Evolutionary conservation across 2,329 filamentous ascomycete species (phyloP), one percentile per base, ranked within the genome.

Genomic region (Pseudogymnoascus sp.): DNA sequence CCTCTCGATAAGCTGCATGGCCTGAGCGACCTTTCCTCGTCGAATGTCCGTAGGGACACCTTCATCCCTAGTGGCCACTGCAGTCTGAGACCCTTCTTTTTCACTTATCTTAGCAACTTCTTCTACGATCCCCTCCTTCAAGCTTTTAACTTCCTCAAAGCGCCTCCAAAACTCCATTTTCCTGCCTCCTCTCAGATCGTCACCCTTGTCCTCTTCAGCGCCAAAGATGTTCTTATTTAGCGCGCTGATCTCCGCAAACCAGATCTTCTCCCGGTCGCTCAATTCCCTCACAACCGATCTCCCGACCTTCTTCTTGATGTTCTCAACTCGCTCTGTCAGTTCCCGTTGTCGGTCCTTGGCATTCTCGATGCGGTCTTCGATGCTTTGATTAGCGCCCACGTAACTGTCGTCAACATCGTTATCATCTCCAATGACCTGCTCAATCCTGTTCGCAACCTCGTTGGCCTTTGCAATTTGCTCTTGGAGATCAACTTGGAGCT

Each of bases 381-480:
- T 81, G 66, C 82, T 81, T 60, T 79, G 78, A 60, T 83, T 81
- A 63, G 80, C 82, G 9, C 76, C 73, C 6, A 74, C 64, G 63
- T 83, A 80, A n/a, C 77, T 78, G 45, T 80, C 77, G 19, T 78
- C 77, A 33, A 79, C 76, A 5, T 78, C 80, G 19, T 76, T 77
- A 63, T 86, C 84, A 45, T 82, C 80, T 3, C 84, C 84, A 5
- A 82, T 84, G 63, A 91, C 83, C 41, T 79, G 79, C 66, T 92
- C 88, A 30, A 92, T 84, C 67, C 84, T 84, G 39, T 79, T 77
- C 70, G 84, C 84, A 41, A 90, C 81, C 68, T 88, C 83, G 61
- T 84, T 83, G 28, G 84, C 86, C 67, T 86, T 85, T 64, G 76
- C 76, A 23, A 92, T 81, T 71, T 92, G 89, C 65, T 86, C 83